phyloP scores from a whole-genome alignment of 176 grass and related monocot species.

The Secale cereale region DNA sequence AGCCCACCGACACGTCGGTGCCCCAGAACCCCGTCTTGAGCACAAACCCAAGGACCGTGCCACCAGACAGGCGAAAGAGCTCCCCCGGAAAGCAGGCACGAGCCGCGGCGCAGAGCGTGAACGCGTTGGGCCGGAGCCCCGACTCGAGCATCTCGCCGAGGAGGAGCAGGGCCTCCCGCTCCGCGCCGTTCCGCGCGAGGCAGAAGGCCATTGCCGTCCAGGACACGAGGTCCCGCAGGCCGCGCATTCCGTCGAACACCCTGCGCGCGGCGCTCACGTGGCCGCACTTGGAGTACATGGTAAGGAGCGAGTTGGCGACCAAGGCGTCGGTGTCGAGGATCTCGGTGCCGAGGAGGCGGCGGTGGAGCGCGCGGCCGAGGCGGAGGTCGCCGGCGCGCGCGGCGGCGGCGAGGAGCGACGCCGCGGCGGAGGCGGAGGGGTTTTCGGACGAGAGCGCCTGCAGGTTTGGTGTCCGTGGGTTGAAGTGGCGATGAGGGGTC shows the following conservation, averaged over 20 bases:
- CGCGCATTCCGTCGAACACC: conserved; percentile 64
- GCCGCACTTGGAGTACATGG: conserved; percentile 67
- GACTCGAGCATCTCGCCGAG: conserved; percentile 35
- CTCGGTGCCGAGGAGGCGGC: conserved; percentile 27
- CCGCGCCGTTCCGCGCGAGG: conserved; percentile 37
- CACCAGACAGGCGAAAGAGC: conserved; percentile 7
- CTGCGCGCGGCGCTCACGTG: conserved; percentile 33
- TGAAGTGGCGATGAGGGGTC: not conserved
- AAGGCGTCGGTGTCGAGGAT: conserved; percentile 34
- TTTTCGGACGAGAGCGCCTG: not conserved
- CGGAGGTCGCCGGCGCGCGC: conserved; percentile 31
- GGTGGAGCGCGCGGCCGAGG: conserved; percentile 40
- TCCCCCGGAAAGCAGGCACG: conserved; percentile 37
- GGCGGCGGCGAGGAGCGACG: conserved; percentile 34
- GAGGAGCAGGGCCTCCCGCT: conserved; percentile 20
- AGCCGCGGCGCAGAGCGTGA: conserved; percentile 31
- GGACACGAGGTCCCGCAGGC: conserved; percentile 51
- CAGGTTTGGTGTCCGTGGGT: not conserved
- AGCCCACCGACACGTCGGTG: conserved; percentile 44
- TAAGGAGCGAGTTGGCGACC: conserved; percentile 55
- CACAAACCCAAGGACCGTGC: conserved; percentile 28
- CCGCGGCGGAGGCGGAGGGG: conserved; percentile 17
- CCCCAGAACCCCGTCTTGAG: conserved; percentile 55
- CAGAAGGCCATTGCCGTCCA: conserved; percentile 64
- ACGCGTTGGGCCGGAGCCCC: conserved; percentile 47